phyloP scores from a whole-genome alignment of 352 stramenopile genomes.

The Globisporangium apiculatum region DNA sequence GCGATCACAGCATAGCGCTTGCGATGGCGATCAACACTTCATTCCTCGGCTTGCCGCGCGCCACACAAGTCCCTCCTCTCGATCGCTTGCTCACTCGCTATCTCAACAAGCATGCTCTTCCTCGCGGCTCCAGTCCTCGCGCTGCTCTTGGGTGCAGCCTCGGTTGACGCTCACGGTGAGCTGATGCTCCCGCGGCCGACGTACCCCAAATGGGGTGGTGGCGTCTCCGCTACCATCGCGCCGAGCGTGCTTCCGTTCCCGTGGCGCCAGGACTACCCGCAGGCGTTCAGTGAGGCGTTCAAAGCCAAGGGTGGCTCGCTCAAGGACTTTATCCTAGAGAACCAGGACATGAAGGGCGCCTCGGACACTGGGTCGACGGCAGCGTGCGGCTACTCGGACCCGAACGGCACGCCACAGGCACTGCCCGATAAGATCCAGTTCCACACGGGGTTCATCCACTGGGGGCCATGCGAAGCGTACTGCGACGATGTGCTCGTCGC shows the following conservation, averaged over 20 bases:
- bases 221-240: conserved; percentile 3
- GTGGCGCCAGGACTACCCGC: conserved; percentile 4
- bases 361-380: neutral
- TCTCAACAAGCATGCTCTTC: neutral
- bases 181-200: conserved; percentile 2
- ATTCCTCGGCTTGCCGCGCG: neutral
- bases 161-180: conserved; percentile 3
- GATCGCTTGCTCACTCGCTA: neutral
- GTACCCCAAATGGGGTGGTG: conserved; percentile 5
- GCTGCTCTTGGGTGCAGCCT: neutral
- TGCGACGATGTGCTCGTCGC: conserved; percentile 11
- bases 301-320: conserved; percentile 10
- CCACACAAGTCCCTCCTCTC: neutral
- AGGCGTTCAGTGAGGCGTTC: conserved; percentile 6
- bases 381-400: conserved; percentile 4
- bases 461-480: conserved; percentile 12
- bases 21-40: neutral
- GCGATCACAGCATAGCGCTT: too few relatives aligned
- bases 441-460: conserved; percentile 18
- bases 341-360: conserved; percentile 16
- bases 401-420: conserved; percentile 5
- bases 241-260: conserved; percentile 2
- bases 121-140: neutral
- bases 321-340: conserved; percentile 26
- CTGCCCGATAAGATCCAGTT: conserved; percentile 10